Evolutionary conservation across 2,329 filamentous ascomycete genomes (phyloP).

Genomic region (Hypoxylon sp.): DNA sequence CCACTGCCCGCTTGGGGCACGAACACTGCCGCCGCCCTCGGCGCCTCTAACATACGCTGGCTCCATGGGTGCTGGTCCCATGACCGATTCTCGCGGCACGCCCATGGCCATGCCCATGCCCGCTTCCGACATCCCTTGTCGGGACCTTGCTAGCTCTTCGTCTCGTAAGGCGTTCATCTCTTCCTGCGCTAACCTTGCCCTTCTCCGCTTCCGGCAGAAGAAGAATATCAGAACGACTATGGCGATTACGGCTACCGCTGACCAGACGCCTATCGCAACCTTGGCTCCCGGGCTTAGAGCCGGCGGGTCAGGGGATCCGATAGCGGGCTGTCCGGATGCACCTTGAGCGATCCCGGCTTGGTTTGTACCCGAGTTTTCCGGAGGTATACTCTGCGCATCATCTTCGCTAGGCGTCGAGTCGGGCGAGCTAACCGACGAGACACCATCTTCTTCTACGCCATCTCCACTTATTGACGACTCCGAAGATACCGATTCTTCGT

Average conservation of each 20-base stretch:
- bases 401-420: conserved; percentile 31
- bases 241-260: conserved; percentile 40
- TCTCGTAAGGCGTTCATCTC: conserved; percentile 36
- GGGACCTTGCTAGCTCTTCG: conserved; percentile 37
- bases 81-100: conserved; percentile 10
- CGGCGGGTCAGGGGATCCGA: conserved; percentile 31
- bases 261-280: conserved; percentile 47
- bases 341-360: conserved; percentile 27
- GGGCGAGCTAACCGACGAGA: conserved; percentile 29
- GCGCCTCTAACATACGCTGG: conserved; percentile 32
- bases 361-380: neutral
- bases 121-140: conserved; percentile 33
- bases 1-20: conserved; percentile 43
- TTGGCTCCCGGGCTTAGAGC: conserved; percentile 39
- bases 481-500: conserved; percentile 11
- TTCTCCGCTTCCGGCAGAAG: conserved; percentile 37
- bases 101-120: conserved; percentile 19
- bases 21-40: conserved; percentile 14
- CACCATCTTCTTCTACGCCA: conserved; percentile 22
- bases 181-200: conserved; percentile 23
- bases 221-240: conserved; percentile 38
- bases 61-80: conserved; percentile 35
- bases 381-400: neutral
- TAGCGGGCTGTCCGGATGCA: conserved; percentile 29
- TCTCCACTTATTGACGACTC: conserved; percentile 25